Base-by-base conservation (phyloP, 352 stramenopile genomes). In the Albugo candida region DNA sequence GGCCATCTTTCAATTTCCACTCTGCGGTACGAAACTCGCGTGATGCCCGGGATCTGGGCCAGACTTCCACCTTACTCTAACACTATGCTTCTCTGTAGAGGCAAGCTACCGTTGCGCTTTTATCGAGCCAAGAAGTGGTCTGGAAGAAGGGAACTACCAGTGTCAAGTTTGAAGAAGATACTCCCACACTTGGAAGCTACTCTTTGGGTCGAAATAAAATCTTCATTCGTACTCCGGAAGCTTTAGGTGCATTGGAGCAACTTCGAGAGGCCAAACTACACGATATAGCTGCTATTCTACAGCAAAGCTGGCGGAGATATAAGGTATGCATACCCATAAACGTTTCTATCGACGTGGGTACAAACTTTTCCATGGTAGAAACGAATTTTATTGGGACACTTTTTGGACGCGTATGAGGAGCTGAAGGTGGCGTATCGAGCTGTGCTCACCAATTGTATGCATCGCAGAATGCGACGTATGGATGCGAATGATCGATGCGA, bases 181-280 rank as follows among this genome's bases (percentile, higher is more conserved):
- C 67, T 1, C 65, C 67, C 1, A 71, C 67, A 48, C 60, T 88
- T 17, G 76, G 72, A 31, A 83, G 72, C 58, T 88, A 78, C 47
- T 79, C 72, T 20, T 63, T 94, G 36, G 83, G 83, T 13, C 73
- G 72, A 39, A 92, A 86, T 56, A 88, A 87, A 58, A 72, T 95
- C 46, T 95, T 94, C 54, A 59, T 95, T 56, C 82, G 82, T 47
- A 70, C 87, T 46, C 83, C 83, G 13, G 70, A 92, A 48, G 83
- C 82, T 11, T 59, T 93, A 12, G 92, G 81, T 14, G 70, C 74
- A 18, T 56, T 95, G 3, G 81, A 95, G 54, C 65, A 84, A 17
- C 41, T 82, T 37, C 74, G 81, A 20, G 73, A 89, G 49, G 55
- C 75, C 42, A 77, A 81, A 27, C 81, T 93, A 41, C 69, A 70